phyloP scores from a whole-genome alignment of 768 basidiomycete species.

The Leucogyrophana mollusca region DNA sequence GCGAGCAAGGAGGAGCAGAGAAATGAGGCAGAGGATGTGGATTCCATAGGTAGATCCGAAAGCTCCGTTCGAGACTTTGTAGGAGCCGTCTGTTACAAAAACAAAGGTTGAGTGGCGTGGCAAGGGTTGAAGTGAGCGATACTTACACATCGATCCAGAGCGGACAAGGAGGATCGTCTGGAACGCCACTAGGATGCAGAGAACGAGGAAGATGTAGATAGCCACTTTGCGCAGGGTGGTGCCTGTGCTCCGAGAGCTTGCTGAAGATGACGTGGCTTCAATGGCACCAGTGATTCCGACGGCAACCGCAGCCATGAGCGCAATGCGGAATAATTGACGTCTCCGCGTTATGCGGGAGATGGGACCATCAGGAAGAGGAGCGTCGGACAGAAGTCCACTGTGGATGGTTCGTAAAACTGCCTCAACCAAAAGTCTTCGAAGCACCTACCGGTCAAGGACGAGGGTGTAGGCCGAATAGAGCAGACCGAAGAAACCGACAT shows the following conservation, averaged over 20 bases:
- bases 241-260: conserved; percentile 10
- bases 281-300: conserved; percentile 27
- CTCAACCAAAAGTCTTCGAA: not conserved
- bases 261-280: conserved; percentile 12
- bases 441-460: conserved; percentile 28
- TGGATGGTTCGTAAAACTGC: not conserved
- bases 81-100: conserved; percentile 14
- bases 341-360: conserved; percentile 20
- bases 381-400: conserved; percentile 20
- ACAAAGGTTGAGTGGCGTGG: not conserved
- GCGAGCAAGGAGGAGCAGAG: conserved; percentile 25
- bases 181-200: conserved; percentile 25
- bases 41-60: conserved; percentile 23
- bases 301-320: conserved; percentile 19
- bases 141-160: conserved; percentile 13
- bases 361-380: conserved; percentile 19
- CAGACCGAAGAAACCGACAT: conserved; percentile 34
- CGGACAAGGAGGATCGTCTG: conserved; percentile 22
- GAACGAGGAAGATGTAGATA: conserved; percentile 26
- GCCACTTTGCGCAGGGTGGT: conserved; percentile 21
- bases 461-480: conserved; percentile 33
- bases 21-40: conserved; percentile 23
- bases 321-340: conserved; percentile 22
- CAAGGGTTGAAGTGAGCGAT: not conserved
- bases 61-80: conserved; percentile 13